Base-by-base conservation (phyloP, 768 basidiomycete species). In the Erythrobasidium yunnanense region DNA sequence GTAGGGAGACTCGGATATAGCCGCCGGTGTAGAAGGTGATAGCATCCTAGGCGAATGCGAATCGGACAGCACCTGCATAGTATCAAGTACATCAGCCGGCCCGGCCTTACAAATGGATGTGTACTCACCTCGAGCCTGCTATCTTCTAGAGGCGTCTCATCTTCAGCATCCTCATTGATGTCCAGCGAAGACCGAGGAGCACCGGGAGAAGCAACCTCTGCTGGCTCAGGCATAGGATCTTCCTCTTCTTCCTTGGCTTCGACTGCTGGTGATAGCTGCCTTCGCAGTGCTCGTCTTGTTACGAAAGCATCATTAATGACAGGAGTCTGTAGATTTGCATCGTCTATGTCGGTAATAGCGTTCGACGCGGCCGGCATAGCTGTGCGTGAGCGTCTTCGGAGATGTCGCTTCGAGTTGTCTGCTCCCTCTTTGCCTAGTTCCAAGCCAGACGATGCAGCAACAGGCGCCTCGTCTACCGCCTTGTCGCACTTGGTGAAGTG, bases 181-280 rank as follows among this genome's bases (percentile, higher is more conserved):
- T 63, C 60, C 45, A 51, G 30, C 22, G 60, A 63, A 6, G 60
- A 49, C 15, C 60, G 46, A 6, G 60, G 60, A 13, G 46, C 60
- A 15, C 47, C 6, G 4, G 60, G 60, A n/a, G 46, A 27, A n/a
- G 29, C 23, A 15, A n/a, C n/a, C n/a, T n/a, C n/a, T n/a, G 13
- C 25, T 51, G 13, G 49, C 11, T 11, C 49, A 18, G 17, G 49
- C 25, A 13, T 25, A 8, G n/a, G 11, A 51, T 51, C 49, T 25
- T 18, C 22, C 47, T 51, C 32, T 25, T 49, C 60, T 18, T 27
- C 45, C 4, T 7, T 15, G 47, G 32, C 60, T 23, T 63, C 56
- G 56, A 47, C 33, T 17, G 60, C 47, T 23, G 60, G 60, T 29
- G 60, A 51, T 13, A 63, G 46, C 8, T 32, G 60, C 6, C 25